A percentile compares a stretch with the other conserved stretches of the same genome.
These are phyloP conservation scores for Auricularia cornea DNA, from an alignment of 768 basidiomycete species.

Conservation along the genomic window DNA sequence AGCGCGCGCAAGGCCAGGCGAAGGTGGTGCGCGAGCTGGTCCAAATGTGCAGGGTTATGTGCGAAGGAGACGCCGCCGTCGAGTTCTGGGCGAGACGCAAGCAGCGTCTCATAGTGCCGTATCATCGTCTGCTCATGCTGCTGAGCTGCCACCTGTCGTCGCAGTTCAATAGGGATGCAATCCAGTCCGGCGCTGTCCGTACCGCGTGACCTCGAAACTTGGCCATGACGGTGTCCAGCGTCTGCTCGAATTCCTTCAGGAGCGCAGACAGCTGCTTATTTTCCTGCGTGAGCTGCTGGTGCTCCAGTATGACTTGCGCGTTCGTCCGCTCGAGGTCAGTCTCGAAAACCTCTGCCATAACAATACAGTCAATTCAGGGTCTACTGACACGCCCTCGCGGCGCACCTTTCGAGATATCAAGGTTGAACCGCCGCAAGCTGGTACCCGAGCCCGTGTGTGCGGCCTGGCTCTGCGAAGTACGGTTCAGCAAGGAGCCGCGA, in stretches of 20 bases:
- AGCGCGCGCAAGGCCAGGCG: constrained; percentile 66
- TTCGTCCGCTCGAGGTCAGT: constrained; percentile 87
- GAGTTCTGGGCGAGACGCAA: constrained; percentile 21
- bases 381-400: not conserved
- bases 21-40: constrained; percentile 60
- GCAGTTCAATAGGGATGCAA: not conserved
- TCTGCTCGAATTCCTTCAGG: constrained; percentile 89
- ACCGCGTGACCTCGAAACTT: constrained; percentile 92
- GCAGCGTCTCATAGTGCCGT: constrained; percentile 81
- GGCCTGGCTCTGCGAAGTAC: constrained; percentile 58
- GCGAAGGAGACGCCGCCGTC: not conserved
- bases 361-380: not conserved
- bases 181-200: not conserved
- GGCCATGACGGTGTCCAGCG: constrained; percentile 92
- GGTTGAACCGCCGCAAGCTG: constrained; percentile 74
- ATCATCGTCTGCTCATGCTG: constrained; percentile 82
- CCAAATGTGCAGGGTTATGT: constrained; percentile 27
- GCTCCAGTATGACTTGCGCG: constrained; percentile 87
- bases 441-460: constrained; percentile 63
- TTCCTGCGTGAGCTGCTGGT: constrained; percentile 85
- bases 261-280: constrained; percentile 87
- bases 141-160: constrained; percentile 72
- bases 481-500: not conserved
- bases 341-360: constrained; percentile 69
- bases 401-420: constrained; percentile 77